Conservation (phyloP, 352 stramenopile species). For the Globisporangium polare region DNA sequence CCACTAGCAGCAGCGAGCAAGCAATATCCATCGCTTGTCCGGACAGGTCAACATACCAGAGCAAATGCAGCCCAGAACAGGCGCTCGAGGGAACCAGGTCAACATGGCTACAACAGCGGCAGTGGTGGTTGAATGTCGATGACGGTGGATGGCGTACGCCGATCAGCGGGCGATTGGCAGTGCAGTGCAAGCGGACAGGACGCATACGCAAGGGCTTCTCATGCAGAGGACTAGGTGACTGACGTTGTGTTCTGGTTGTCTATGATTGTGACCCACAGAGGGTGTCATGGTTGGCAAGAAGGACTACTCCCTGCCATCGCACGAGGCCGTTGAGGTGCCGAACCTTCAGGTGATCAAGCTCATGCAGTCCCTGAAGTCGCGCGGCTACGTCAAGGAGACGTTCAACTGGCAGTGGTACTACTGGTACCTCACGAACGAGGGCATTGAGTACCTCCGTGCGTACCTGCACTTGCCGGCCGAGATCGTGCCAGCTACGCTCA, state of each 20-base stretch:
- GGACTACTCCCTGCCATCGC: conserved; percentile 84
- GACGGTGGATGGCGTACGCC: neutral
- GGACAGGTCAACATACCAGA: neutral
- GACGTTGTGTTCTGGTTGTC: neutral
- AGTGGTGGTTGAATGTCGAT: neutral
- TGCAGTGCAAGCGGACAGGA: neutral
- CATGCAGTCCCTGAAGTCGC: conserved; percentile 98
- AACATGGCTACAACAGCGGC: conserved; percentile 2
- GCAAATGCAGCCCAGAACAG: neutral
- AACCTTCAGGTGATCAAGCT: conserved; percentile 99
- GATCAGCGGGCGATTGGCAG: neutral
- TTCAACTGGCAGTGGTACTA: conserved; percentile 99
- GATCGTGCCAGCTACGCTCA: conserved; percentile 98
- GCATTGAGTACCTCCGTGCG: conserved; percentile 98
- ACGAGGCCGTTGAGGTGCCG: conserved; percentile 97
- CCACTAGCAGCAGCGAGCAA: neutral
- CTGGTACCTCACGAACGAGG: conserved; percentile 99
- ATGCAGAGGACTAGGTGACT: neutral
- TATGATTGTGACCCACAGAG: conserved; percentile 30
- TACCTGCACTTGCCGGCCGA: conserved; percentile 98
- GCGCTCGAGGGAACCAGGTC: neutral
- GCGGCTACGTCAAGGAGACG: conserved; percentile 97
- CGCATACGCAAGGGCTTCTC: neutral
- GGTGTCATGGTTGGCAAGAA: conserved; percentile 91
- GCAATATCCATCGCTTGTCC: no score